These are phyloP conservation scores for Pythium pyrilobum DNA, from an alignment of 352 stramenopile genomes.

Conservation along the genomic window DNA sequence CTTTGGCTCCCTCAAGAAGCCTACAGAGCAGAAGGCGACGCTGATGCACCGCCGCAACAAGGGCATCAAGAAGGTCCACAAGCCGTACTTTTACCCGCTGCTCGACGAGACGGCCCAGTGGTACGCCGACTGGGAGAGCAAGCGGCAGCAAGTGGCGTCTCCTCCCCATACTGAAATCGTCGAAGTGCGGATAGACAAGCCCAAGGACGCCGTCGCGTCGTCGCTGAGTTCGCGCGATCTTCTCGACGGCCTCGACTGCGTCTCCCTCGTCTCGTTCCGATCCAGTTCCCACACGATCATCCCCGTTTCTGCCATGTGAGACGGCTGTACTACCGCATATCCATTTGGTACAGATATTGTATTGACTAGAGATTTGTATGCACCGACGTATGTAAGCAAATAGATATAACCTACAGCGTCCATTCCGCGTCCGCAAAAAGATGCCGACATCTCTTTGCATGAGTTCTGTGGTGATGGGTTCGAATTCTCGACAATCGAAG, in stretches of 20 bases:
- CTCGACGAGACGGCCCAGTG: constrained; percentile 53
- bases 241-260: constrained; percentile 11
- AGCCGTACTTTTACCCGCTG: constrained; percentile 56
- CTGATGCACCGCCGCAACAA: constrained; percentile 15
- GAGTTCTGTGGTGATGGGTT: too few relatives aligned
- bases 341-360: background rate
- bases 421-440: too few relatives aligned
- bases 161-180: background rate
- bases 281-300: constrained; percentile 15
- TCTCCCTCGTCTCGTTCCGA: constrained; percentile 9
- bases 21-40: background rate
- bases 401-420: too few relatives aligned
- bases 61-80: constrained; percentile 33
- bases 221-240: background rate
- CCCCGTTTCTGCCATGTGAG: constrained; percentile 7
- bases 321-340: background rate
- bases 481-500: too few relatives aligned
- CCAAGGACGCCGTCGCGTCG: background rate
- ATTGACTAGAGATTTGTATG: background rate
- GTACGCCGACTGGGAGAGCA: constrained; percentile 32
- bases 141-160: constrained; percentile 1
- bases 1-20: background rate
- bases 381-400: too few relatives aligned
- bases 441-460: too few relatives aligned
- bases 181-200: constrained; percentile 19